Evolutionary conservation across 345 rosid species (phyloP).

Genomic region (Erodium maritimum): DNA sequence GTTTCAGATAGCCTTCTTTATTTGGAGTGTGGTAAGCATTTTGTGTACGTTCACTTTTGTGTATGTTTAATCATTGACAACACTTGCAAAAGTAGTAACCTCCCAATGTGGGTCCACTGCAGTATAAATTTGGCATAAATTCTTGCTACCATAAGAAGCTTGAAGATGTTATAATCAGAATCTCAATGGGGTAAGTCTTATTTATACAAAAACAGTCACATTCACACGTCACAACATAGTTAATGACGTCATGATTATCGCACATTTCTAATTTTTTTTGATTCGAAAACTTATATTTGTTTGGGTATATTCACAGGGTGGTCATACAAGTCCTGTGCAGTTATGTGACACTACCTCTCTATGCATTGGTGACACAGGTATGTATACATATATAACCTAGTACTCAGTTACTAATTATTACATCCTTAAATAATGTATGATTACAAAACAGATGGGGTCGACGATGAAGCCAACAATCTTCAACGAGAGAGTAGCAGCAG

Average conservation of each 20-base stretch:
- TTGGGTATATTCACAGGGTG: constrained; percentile 15
- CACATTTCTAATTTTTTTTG: too few relatives aligned
- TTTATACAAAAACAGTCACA: neutral
- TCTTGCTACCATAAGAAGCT: constrained; percentile 25
- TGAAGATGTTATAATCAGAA: constrained; percentile 24
- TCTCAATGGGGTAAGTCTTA: constrained; percentile 37
- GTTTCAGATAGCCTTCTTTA: constrained; percentile 33
- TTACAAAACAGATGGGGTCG: constrained; percentile 33
- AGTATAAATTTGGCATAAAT: constrained; percentile 22
- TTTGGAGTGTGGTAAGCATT: constrained; percentile 30
- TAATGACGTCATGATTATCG: too few relatives aligned
- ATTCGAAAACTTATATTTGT: too few relatives aligned
- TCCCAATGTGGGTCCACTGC: neutral
- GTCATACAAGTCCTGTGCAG: constrained; percentile 38
- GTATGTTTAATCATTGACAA: too few relatives aligned
- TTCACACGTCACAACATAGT: neutral
- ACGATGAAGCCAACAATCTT: constrained; percentile 30
- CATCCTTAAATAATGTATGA: too few relatives aligned
- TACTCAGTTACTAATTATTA: too few relatives aligned
- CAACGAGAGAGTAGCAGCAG: constrained; percentile 26
- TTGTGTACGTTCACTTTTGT: neutral
- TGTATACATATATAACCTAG: too few relatives aligned
- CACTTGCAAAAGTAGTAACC: too few relatives aligned
- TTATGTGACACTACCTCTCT: constrained; percentile 46
- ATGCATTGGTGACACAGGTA: constrained; percentile 46